Conservation (phyloP, 176 grass and related monocot genomes). For the Carex littledalei region DNA sequence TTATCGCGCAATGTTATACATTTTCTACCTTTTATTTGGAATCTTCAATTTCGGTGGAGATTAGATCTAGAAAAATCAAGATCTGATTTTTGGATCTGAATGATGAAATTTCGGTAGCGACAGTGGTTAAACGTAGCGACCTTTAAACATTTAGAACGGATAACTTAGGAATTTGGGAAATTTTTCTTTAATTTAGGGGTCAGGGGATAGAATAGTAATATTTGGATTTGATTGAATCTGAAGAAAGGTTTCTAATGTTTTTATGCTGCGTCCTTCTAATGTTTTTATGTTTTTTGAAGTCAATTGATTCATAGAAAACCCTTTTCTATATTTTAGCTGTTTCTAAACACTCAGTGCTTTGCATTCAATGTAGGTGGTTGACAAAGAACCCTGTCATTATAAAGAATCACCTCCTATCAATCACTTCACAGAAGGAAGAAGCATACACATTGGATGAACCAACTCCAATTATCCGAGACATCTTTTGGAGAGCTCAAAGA, state of each 20-base stretch:
- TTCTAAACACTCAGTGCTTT: background rate
- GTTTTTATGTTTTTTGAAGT: background rate
- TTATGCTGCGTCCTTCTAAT: background rate
- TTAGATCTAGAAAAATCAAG: background rate
- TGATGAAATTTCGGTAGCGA: background rate
- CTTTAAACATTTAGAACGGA: background rate
- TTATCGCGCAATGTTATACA: background rate
- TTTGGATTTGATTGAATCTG: background rate
- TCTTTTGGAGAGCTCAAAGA: background rate
- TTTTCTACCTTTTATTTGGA: background rate
- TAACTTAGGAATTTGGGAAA: background rate
- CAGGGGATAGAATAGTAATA: background rate
- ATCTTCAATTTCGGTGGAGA: background rate
- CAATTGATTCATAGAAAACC: background rate
- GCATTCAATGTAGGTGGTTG: conserved; percentile 10
- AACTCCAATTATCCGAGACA: conserved; percentile 1
- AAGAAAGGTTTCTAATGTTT: background rate
- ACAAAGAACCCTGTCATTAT: background rate
- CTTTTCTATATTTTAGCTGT: background rate
- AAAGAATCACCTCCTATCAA: background rate
- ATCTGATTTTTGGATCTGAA: conserved; percentile 15
- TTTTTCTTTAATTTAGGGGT: background rate
- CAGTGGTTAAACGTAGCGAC: background rate
- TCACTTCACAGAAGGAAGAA: background rate
- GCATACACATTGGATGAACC: conserved; percentile 11